Base-by-base conservation (phyloP, 2,329 filamentous ascomycete genomes). In the Fusarium bactridioides region DNA sequence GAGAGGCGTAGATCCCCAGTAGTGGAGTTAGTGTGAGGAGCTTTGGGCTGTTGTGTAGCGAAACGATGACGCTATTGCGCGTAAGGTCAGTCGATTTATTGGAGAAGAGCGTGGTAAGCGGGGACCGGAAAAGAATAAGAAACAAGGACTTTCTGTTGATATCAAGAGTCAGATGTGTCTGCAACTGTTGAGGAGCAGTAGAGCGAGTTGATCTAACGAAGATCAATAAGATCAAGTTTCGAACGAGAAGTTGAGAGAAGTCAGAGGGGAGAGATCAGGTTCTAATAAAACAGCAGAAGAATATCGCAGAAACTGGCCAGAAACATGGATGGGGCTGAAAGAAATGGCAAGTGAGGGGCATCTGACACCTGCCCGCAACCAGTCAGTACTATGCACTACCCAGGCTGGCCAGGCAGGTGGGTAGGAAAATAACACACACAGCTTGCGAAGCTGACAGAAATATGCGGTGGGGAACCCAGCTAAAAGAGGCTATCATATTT, bases 1-100 rank as follows among this genome's bases (percentile, higher is more conserved):
- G 63, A 68, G 59, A 73, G 72, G 69, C 47, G 69, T 74, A 65
- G 74, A 77, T 78, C 74, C 64, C 76, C 68, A 70, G 66, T 58
- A 59, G 74, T 77, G 76, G 76, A 77, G 74, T 76, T 78, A 73
- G 76, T 55, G 69, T 59, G 70, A 44, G 69, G 64, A 75, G 76
- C 76, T 78, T 75, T 70, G 66, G 69, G 60, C 56, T 69, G 65
- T 70, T 45, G 56, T 51, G 58, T 48, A 75, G 69, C 60, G 64
- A 55, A 74, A 70, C 68, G 69, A 78, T 78, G 76, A 76, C 76
- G 76, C 76, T 78, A 78, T 76, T 54, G 74, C 63, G 73, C 67
- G 70, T 68, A 67, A 74, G 62, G 73, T 77, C 75, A 72, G 75
- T 67, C 70, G 73, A 76, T 75, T 75, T 67, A 77, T 73, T 77